Base-by-base conservation (phyloP, 345 rosid species). In the Salix purpurea region DNA sequence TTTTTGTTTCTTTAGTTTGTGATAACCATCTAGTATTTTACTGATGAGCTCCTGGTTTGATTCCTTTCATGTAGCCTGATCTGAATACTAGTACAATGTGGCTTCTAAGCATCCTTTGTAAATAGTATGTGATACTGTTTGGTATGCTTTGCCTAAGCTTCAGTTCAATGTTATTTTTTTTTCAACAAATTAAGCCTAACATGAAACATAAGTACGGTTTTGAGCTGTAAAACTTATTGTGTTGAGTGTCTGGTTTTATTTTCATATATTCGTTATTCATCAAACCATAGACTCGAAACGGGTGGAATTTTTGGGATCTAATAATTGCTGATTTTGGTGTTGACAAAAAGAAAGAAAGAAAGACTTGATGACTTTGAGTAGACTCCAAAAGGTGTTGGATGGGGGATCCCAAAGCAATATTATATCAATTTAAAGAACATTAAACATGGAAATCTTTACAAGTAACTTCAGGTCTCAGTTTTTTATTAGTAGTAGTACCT, bases 91-190 rank as follows among this genome's bases (percentile, higher is more conserved):
- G 40, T 13, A 37, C 23, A 73, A 73, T 37, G 30, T 26, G n/a
- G 60, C 69, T 64, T 62, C 42, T 42, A 11, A 30, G 19, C 48
- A 42, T 44, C 10, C 69, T 74, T 60, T 74, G 65, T 62, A 74
- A 40, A 74, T 8, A 74, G 21, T 1, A 42, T 64, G 69, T 36
- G 40, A 18, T 39, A 19, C 60, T 56, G 37, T 44, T 30, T 34
- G 26, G 21, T 4, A 37, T 9, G 26, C 14, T 32, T 39, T 39
- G 11, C 26, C 26, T 67, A 18, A 24, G 26, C 30, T n/a, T 37
- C 8, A 67, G 26, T 39, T 67, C 54, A n/a, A 12, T 40, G 71
- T 39, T 19, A 4, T n/a, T 44, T 23, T 19, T 67, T n/a, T 4
- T 4, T 4, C 30, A 37, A 37, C 15, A 37, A 24, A n/a, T 5